Conservation (phyloP, 768 basidiomycete genomes). For the Rhodocollybia butyracea region DNA sequence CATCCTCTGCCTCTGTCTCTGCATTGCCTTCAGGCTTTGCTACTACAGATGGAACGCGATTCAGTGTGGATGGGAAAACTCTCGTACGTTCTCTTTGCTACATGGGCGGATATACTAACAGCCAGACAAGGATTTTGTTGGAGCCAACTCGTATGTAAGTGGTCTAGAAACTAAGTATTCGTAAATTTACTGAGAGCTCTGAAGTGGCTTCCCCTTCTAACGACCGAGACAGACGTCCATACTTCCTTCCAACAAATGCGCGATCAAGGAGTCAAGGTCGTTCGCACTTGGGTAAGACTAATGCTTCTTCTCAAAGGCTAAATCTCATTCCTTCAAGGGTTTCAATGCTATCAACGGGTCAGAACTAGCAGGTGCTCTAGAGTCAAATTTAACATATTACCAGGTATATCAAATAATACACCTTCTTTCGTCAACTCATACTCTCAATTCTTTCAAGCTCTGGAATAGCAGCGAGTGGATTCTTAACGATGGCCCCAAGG, state of each 20-base stretch:
- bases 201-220: constrained; percentile 57
- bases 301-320: too few species aligned
- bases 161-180: too few species aligned
- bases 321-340: constrained; percentile 23
- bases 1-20: not conserved
- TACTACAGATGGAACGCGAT: constrained; percentile 36
- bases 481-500: constrained; percentile 54
- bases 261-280: constrained; percentile 45
- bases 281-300: constrained; percentile 48
- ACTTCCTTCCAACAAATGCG: constrained; percentile 47
- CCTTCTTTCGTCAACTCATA: not conserved
- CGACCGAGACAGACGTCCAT: constrained; percentile 43
- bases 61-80: constrained; percentile 47
- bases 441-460: constrained; percentile 23
- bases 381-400: constrained; percentile 47
- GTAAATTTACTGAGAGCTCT: too few species aligned
- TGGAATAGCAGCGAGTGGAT: constrained; percentile 49
- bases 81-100: too few species aligned
- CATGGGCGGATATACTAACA: too few species aligned
- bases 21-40: constrained; percentile 38
- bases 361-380: constrained; percentile 39
- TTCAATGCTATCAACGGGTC: constrained; percentile 43
- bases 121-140: too few species aligned
- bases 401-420: constrained; percentile 24
- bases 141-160: constrained; percentile 51